phyloP scores from a whole-genome alignment of 108 stramenopile species.

The Pseudonitzschia pungens region DNA sequence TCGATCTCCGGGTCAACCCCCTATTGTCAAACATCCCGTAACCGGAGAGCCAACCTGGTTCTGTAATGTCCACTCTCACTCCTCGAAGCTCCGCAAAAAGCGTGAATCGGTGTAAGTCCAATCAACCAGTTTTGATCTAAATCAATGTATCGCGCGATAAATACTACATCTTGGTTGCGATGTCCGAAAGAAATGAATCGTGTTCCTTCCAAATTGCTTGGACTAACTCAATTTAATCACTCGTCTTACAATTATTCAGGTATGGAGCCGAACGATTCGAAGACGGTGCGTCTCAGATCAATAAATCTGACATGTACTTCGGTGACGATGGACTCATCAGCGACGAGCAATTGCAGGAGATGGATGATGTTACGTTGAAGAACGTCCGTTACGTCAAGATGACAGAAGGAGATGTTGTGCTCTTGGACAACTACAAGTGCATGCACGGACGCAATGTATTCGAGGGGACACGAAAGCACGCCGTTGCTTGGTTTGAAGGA shows the following conservation, averaged over 20 bases:
- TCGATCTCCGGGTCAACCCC: conserved; percentile 81
- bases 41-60: conserved; percentile 91
- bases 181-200: no score
- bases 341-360: conserved; percentile 70
- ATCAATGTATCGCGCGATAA: no score
- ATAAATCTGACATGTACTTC: conserved; percentile 92
- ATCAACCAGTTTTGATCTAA: no score
- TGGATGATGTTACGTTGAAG: conserved; percentile 87
- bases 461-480: conserved; percentile 90
- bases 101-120: conserved; percentile 79
- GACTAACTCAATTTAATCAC: neutral
- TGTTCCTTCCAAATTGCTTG: no score
- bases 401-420: conserved; percentile 85
- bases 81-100: conserved; percentile 77
- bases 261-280: conserved; percentile 90
- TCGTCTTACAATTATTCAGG: conserved; percentile 24
- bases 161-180: no score
- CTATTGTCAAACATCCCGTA: conserved; percentile 82
- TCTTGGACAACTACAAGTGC: conserved; percentile 91
- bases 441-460: conserved; percentile 93
- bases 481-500: conserved; percentile 91
- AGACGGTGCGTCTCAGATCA: conserved; percentile 90
- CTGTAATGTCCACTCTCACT: conserved; percentile 91
- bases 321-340: conserved; percentile 82
- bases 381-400: conserved; percentile 84